Conservation (phyloP, 2,329 filamentous ascomycete genomes). For the Colletotrichum australisinense region DNA sequence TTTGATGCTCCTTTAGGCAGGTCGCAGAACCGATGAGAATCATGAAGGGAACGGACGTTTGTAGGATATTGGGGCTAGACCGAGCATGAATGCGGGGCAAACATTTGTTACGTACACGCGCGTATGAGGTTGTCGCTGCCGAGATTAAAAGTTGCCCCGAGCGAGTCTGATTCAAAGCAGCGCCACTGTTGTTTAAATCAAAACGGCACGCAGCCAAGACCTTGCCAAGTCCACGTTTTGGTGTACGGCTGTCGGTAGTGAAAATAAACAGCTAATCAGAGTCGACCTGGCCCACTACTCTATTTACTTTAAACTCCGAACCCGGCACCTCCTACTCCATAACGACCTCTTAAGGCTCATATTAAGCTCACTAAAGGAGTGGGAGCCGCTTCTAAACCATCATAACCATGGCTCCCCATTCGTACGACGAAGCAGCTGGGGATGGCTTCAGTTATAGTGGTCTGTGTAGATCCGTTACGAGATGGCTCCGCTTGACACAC, state of each 20-base stretch:
- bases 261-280: constrained; percentile 21
- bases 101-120: neutral
- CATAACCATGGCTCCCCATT: neutral
- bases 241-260: neutral
- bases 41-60: neutral
- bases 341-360: neutral
- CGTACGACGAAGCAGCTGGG: neutral
- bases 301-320: constrained; percentile 26
- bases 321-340: neutral
- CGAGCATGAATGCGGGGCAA: constrained; percentile 5
- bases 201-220: neutral
- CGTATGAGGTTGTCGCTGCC: neutral
- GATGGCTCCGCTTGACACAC: neutral
- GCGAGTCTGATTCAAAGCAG: neutral
- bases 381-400: neutral
- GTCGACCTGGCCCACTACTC: constrained; percentile 13
- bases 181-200: neutral
- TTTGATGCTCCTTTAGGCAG: neutral
- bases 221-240: neutral
- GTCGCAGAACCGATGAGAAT: neutral
- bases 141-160: constrained; percentile 1
- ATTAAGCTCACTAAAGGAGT: neutral
- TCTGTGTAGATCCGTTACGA: neutral
- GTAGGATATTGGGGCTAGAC: neutral
- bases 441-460: neutral